phyloP scores from a whole-genome alignment of 257 asterid genomes.

The Scutellaria barbata region DNA sequence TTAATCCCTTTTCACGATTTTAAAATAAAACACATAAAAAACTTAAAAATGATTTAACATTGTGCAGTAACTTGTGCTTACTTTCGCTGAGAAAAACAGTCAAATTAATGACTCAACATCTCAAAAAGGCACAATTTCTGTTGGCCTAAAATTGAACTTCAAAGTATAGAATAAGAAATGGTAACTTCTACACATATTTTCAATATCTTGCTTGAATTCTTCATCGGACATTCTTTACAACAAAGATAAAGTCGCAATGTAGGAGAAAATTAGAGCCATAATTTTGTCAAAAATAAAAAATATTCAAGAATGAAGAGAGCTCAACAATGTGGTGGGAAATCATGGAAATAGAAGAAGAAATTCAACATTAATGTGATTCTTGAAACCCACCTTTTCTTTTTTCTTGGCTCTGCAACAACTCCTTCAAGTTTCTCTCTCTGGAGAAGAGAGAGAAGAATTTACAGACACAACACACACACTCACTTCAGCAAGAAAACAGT shows the following conservation, averaged over 20 bases:
- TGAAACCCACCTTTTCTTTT: conserved; percentile 32
- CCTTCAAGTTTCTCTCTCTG: conserved; percentile 1
- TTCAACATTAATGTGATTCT: conserved; percentile 13
- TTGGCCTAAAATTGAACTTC: conserved; percentile 36
- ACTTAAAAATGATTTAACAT: conserved; percentile 24
- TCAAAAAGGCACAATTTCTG: conserved; percentile 16
- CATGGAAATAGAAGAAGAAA: conserved; percentile 22
- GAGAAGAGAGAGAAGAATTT: conserved; percentile 26
- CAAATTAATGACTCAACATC: conserved; percentile 46
- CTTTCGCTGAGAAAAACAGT: conserved; percentile 32
- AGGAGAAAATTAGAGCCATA: conserved; percentile 4
- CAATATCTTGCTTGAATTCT: conserved; percentile 23
- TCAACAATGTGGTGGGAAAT: conserved; percentile 33
- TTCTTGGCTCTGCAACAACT: conserved; percentile 32
- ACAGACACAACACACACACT: conserved; percentile 19
- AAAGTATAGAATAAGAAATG: conserved; percentile 29
- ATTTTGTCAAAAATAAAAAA: not conserved
- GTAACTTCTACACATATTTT: conserved; percentile 22
- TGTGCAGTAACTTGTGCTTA: conserved; percentile 35
- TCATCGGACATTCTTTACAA: conserved; percentile 39
- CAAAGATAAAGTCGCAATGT: conserved; percentile 19
- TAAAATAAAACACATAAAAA: no score
- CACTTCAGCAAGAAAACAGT: conserved; percentile 37
- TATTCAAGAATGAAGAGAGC: conserved; percentile 8
- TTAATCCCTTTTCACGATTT: conserved; percentile 23